Conservation (phyloP, 495 filamentous ascomycete species). For the Penicillium lividum region DNA sequence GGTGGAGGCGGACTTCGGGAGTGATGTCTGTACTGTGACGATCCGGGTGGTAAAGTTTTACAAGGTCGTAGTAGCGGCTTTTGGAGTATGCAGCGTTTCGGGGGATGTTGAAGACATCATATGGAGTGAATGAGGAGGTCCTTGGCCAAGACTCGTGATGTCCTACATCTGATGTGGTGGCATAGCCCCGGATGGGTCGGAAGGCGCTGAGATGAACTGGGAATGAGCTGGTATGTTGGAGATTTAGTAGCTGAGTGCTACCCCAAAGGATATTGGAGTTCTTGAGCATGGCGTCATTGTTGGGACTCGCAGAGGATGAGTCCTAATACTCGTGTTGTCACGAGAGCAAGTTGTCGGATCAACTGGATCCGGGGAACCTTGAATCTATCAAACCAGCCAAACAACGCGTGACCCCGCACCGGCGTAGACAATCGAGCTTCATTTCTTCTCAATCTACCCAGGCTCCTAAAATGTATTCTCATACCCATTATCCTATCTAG, state of each 20-base stretch:
- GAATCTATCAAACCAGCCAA: neutral
- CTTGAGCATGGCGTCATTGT: constrained; percentile 47
- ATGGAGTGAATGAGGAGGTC: constrained; percentile 64
- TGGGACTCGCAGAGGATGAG: constrained; percentile 19
- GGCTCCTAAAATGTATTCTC: too few species aligned
- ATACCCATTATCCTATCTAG: too few species aligned
- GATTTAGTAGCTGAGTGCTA: constrained; percentile 34
- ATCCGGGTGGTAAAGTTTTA: constrained; percentile 96
- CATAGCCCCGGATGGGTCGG: constrained; percentile 28
- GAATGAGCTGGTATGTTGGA: constrained; percentile 23
- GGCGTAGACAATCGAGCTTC: too few species aligned
- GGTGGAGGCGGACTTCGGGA: constrained; percentile 65
- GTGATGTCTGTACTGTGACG: constrained; percentile 56
- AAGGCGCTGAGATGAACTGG: constrained; percentile 6
- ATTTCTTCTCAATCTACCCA: too few species aligned
- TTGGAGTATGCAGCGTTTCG: constrained; percentile 74
- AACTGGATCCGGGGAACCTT: neutral
- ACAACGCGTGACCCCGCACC: neutral
- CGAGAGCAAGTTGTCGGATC: neutral
- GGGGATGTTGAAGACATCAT: constrained; percentile 77
- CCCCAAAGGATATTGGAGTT: constrained; percentile 27
- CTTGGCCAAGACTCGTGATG: constrained; percentile 41
- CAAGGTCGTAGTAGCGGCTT: constrained; percentile 78
- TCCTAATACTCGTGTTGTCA: constrained; percentile 16
- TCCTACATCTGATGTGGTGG: constrained; percentile 29